These are phyloP conservation scores for Entomortierella chlamydospora DNA, from an alignment of 192 early-diverging fungal species.

Conservation along the genomic window DNA sequence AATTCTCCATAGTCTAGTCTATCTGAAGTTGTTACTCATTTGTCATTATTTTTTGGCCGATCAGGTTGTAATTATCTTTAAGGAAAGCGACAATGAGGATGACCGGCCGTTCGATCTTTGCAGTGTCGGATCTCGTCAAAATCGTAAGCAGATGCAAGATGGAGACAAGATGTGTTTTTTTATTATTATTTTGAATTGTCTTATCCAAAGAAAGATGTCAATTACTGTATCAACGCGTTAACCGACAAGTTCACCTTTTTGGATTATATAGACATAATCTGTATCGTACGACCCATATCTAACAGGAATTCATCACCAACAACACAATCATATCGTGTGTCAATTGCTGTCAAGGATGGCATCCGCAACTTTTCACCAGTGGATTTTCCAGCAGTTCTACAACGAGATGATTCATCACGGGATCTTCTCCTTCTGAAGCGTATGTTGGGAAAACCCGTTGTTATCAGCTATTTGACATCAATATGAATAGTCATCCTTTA, in stretches of 20 bases:
- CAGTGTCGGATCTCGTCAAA: slow-evolving; percentile 45
- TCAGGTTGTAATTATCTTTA: slow-evolving; percentile 49
- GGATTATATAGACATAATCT: slow-evolving; percentile 40
- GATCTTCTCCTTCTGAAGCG: slow-evolving; percentile 75
- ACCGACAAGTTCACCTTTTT: background rate
- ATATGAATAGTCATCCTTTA: no score
- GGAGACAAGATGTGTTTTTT: no score
- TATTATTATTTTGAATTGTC: no score
- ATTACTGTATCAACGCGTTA: no score
- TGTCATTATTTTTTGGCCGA: no score
- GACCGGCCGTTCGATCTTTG: slow-evolving; percentile 40
- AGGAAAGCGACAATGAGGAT: slow-evolving; percentile 45
- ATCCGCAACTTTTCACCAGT: slow-evolving; percentile 72
- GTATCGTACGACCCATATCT: slow-evolving; percentile 36
- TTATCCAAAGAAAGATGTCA: no score
- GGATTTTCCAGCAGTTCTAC: slow-evolving; percentile 66
- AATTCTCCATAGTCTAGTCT: no score
- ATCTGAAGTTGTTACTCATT: no score
- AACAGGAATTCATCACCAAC: background rate
- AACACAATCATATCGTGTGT: slow-evolving; percentile 43
- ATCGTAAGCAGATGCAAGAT: slow-evolving; percentile 22
- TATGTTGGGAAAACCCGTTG: slow-evolving; percentile 37
- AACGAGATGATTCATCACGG: slow-evolving; percentile 66
- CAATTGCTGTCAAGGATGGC: slow-evolving; percentile 64
- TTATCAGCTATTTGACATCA: background rate